A percentile compares a stretch with the other conserved stretches of the same genome.
Evolutionary conservation across 2,329 filamentous ascomycete species (phyloP).

Genomic region (Pestalotiopsis sp.): DNA sequence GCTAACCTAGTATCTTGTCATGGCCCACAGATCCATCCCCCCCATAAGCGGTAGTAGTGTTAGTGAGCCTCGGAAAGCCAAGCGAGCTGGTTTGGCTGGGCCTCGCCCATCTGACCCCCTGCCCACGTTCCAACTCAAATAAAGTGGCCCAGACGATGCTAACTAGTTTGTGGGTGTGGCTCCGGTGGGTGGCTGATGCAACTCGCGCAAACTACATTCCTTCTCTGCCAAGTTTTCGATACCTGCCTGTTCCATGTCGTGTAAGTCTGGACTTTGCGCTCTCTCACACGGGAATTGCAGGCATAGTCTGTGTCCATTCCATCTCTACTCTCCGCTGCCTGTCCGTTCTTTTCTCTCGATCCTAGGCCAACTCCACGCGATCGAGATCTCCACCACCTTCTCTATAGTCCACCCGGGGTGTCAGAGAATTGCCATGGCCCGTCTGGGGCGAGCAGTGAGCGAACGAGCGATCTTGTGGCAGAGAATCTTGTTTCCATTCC

Average conservation of each 20-base stretch:
- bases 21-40: not conserved
- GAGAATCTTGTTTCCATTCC: conserved; percentile 17
- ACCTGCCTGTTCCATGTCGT: conserved; percentile 13
- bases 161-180: conserved; percentile 10
- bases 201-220: not conserved
- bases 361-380: conserved; percentile 9
- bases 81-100: not conserved
- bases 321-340: not conserved
- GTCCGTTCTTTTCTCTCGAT: not conserved
- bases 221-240: conserved; percentile 5
- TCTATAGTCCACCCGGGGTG: conserved; percentile 5
- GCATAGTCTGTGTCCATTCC: not conserved
- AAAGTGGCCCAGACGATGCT: conserved; percentile 1
- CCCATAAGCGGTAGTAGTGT: not conserved
- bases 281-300: conserved; percentile 1
- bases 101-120: not conserved
- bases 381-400: conserved; percentile 15
- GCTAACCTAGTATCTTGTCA: not conserved
- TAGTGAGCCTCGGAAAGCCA: not conserved
- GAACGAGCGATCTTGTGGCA: not conserved
- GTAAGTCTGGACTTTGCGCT: conserved; percentile 8
- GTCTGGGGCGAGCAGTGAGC: not conserved
- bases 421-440: not conserved
- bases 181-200: conserved; percentile 15
- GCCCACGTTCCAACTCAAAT: conserved; percentile 1